These are phyloP conservation scores for Chaetomium globosum DNA, from an alignment of 2,329 filamentous ascomycete species.

Conservation along the genomic window DNA sequence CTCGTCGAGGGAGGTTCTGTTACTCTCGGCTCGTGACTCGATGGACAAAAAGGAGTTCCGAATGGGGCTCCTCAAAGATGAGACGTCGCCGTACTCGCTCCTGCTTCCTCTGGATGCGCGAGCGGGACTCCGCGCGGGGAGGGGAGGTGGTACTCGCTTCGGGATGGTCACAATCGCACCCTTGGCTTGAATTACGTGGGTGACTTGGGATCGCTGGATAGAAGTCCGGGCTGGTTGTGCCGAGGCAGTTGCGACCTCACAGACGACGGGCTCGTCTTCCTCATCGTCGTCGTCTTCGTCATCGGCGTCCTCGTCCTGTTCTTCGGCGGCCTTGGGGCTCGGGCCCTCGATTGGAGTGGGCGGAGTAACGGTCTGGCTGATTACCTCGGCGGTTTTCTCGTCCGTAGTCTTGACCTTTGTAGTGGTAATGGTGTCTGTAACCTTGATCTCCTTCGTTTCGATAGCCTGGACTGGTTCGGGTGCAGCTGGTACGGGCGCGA, in stretches of 20 bases:
- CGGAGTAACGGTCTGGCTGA: constrained; percentile 35
- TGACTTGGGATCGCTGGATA: constrained; percentile 64
- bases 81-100: constrained; percentile 64
- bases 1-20: constrained; percentile 21
- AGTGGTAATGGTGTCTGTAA: not conserved
- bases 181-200: constrained; percentile 69
- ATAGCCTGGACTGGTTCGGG: not conserved
- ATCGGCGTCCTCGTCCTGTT: constrained; percentile 46
- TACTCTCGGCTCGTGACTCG: constrained; percentile 26
- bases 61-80: constrained; percentile 54
- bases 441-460: constrained; percentile 18
- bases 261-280: constrained; percentile 68
- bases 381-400: not conserved
- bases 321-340: constrained; percentile 37
- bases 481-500: not conserved
- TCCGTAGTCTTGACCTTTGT: constrained; percentile 1
- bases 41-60: constrained; percentile 51
- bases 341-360: constrained; percentile 35
- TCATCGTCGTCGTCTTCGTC: constrained; percentile 53
- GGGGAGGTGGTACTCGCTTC: constrained; percentile 74
- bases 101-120: constrained; percentile 57
- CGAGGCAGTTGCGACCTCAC: constrained; percentile 63
- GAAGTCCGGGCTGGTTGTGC: constrained; percentile 61
- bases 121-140: constrained; percentile 76
- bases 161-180: constrained; percentile 83